A percentile compares a stretch with the other conserved stretches of the same genome.
Conservation (phyloP, 2,329 filamentous ascomycete genomes). For the Epichloe typhina region DNA sequence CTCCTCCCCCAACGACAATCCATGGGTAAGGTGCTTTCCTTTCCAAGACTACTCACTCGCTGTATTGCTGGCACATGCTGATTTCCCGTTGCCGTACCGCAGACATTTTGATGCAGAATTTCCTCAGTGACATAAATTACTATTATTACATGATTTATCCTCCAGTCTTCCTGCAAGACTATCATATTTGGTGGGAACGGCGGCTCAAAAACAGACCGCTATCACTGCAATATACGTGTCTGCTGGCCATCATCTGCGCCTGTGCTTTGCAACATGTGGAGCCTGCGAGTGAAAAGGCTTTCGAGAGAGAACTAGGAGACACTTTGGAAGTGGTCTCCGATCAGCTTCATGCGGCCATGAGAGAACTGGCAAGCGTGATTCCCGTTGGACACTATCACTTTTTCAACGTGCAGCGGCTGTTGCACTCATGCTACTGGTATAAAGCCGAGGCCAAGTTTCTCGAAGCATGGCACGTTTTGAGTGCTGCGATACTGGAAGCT, state of each 20-base stretch:
- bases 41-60: background rate
- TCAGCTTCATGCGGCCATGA: slow-evolving; percentile 12
- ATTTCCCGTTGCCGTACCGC: background rate
- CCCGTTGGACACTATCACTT: slow-evolving; percentile 16
- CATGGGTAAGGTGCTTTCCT: slow-evolving; percentile 11
- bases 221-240: slow-evolving; percentile 16
- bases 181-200: slow-evolving; percentile 19
- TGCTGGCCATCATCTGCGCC: slow-evolving; percentile 17
- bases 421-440: slow-evolving; percentile 21
- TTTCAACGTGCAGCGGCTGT: slow-evolving; percentile 16
- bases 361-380: slow-evolving; percentile 15
- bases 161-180: slow-evolving; percentile 16
- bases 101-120: slow-evolving; percentile 18
- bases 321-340: slow-evolving; percentile 12
- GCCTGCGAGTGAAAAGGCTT: slow-evolving; percentile 8
- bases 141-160: slow-evolving; percentile 22
- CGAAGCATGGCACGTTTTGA: slow-evolving; percentile 19
- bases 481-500: slow-evolving; percentile 18
- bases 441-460: slow-evolving; percentile 19
- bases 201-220: slow-evolving; percentile 10
- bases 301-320: slow-evolving; percentile 12
- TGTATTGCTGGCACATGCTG: background rate
- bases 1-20: slow-evolving; percentile 13
- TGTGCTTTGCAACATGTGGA: slow-evolving; percentile 17
- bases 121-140: slow-evolving; percentile 18